Evolutionary conservation across 2,329 filamentous ascomycete species (phyloP).

Genomic region (Monosporascus sp.): DNA sequence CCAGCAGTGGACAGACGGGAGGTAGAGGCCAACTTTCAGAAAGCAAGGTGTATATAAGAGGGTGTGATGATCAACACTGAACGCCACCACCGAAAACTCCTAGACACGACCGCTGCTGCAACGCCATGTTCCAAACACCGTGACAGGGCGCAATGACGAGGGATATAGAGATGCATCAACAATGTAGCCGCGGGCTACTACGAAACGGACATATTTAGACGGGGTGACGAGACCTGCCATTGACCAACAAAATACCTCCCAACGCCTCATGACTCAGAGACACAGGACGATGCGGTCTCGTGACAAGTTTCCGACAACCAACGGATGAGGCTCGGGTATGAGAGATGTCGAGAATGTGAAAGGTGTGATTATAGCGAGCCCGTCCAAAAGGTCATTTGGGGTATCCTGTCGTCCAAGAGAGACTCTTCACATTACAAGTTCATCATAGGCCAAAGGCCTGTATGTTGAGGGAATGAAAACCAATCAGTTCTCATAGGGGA

Average conservation of each 20-base stretch:
- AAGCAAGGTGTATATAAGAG: slow-evolving; percentile 3
- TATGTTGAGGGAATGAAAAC: slow-evolving; percentile 2
- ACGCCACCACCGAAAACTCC: slow-evolving; percentile 16
- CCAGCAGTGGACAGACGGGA: neutral
- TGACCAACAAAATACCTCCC: slow-evolving; percentile 3
- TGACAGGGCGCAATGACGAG: neutral
- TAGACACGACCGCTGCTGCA: slow-evolving; percentile 9
- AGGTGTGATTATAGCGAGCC: neutral
- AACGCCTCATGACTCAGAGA: slow-evolving; percentile 7
- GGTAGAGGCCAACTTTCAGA: neutral
- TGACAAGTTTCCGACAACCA: neutral
- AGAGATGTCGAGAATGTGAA: neutral
- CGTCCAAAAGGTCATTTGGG: neutral
- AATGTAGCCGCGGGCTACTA: slow-evolving; percentile 14
- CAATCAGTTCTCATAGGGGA: slow-evolving; percentile 21
- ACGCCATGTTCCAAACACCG: slow-evolving; percentile 12
- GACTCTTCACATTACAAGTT: slow-evolving; percentile 6
- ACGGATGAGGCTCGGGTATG: neutral
- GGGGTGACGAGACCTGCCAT: slow-evolving; percentile 3
- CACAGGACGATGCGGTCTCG: slow-evolving; percentile 7
- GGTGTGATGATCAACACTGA: slow-evolving; percentile 8
- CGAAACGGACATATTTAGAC: slow-evolving; percentile 2
- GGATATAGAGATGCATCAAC: slow-evolving; percentile 16
- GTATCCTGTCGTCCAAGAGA: slow-evolving; percentile 1
- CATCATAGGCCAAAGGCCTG: slow-evolving; percentile 2